Percentiles rank a stretch among this genome's conserved stretches.
phyloP scores from a whole-genome alignment of 2,329 filamentous ascomycete species.

The Xylaria sp. region DNA sequence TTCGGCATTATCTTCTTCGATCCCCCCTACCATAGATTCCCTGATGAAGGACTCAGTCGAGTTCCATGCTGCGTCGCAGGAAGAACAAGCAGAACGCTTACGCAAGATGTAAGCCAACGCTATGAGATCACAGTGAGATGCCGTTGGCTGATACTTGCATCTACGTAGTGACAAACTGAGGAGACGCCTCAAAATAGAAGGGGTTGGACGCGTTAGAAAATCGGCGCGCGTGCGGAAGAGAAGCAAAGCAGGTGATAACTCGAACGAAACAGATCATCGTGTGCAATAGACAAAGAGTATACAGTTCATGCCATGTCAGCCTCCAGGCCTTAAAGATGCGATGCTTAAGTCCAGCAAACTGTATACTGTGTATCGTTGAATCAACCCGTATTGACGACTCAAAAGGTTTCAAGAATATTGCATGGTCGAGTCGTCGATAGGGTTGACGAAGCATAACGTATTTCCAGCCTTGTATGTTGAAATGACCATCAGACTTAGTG shows the following conservation, averaged over 20 bases:
- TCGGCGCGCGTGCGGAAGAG: constrained; percentile 31
- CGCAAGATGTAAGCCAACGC: constrained; percentile 31
- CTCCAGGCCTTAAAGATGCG: background rate
- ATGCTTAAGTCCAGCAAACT: background rate
- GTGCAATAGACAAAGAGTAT: background rate
- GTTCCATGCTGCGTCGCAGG: constrained; percentile 12
- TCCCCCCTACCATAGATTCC: background rate
- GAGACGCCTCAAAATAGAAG: constrained; percentile 39
- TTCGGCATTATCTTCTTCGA: constrained; percentile 8
- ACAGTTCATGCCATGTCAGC: background rate
- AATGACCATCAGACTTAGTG: no score
- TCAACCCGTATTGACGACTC: no score
- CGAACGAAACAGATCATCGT: constrained; percentile 4
- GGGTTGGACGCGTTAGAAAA: constrained; percentile 34
- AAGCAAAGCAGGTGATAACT: constrained; percentile 23
- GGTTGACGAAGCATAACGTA: background rate
- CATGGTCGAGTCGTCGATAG: background rate
- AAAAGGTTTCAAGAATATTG: background rate
- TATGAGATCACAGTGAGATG: background rate
- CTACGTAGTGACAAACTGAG: constrained; percentile 37
- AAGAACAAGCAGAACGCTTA: constrained; percentile 28
- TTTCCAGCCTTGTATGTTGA: no score
- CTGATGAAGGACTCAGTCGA: constrained; percentile 10
- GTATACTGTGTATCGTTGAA: background rate
- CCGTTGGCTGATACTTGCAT: constrained; percentile 13